These are phyloP conservation scores for Arctium lappa DNA, from an alignment of 129 eudicot genomes.

Conservation along the genomic window DNA sequence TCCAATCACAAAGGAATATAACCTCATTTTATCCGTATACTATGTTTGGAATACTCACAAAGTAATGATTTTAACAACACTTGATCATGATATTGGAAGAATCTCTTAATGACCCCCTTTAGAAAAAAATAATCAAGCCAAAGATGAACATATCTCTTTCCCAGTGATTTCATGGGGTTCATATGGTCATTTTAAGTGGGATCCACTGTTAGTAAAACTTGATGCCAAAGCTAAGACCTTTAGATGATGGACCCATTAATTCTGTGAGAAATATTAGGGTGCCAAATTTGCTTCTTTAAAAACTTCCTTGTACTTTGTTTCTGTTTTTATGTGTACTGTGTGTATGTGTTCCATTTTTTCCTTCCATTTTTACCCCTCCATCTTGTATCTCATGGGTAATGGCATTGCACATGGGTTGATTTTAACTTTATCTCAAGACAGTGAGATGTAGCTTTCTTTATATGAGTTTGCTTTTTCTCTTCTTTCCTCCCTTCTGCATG, in stretches of 20 bases:
- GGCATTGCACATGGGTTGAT: slow-evolving; percentile 61
- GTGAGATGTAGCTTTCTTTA: slow-evolving; percentile 46
- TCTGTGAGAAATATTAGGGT: slow-evolving; percentile 21
- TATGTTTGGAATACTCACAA: not conserved
- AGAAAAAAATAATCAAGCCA: slow-evolving; percentile 13
- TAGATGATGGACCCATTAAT: slow-evolving; percentile 23
- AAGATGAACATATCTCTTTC: slow-evolving; percentile 34
- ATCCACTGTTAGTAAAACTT: slow-evolving; percentile 31
- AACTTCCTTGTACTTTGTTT: slow-evolving; percentile 30
- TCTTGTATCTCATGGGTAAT: slow-evolving; percentile 29
- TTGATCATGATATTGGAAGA: slow-evolving; percentile 10
- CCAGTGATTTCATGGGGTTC: slow-evolving; percentile 54
- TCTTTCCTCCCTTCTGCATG: slow-evolving; percentile 37
- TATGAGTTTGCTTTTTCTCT: slow-evolving; percentile 34
- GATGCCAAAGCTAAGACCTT: slow-evolving; percentile 37
- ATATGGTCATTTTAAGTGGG: slow-evolving; percentile 44
- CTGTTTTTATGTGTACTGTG: not conserved
- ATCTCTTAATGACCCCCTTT: not conserved
- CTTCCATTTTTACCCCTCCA: slow-evolving; percentile 24
- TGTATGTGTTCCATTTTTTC: not conserved
- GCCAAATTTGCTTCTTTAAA: slow-evolving; percentile 32
- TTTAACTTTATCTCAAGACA: slow-evolving; percentile 50
- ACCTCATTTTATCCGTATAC: not conserved
- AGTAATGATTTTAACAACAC: slow-evolving; percentile 11
- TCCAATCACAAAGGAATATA: not conserved